Evolutionary conservation across 345 rosid species (phyloP).

Genomic region (Dipteronia dyeriana): DNA sequence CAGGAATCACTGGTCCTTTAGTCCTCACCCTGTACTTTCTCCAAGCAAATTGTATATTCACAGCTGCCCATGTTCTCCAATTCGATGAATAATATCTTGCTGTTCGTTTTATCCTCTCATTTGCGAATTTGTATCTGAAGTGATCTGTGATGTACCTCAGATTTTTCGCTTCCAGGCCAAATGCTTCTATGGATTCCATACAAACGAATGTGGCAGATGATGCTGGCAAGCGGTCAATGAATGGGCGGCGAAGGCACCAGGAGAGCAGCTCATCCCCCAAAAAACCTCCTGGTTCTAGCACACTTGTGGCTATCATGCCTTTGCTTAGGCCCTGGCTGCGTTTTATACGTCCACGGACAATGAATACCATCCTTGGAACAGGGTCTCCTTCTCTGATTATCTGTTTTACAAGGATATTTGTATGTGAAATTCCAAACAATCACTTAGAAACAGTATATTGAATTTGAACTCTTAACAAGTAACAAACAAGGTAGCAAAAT

Average conservation of each 20-base stretch:
- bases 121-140: too few species aligned
- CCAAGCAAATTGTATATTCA: too few species aligned
- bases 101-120: too few species aligned
- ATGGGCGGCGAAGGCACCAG: constrained; percentile 65
- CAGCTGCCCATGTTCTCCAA: too few species aligned
- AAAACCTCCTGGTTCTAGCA: constrained; percentile 57
- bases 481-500: too few species aligned
- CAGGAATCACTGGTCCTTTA: constrained; percentile 31
- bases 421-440: not conserved
- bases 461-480: too few species aligned
- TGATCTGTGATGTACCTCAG: too few species aligned
- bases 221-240: constrained; percentile 49
- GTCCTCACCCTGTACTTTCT: constrained; percentile 43
- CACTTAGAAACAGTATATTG: too few species aligned
- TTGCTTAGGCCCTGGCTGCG: constrained; percentile 54
- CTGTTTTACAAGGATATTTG: constrained; percentile 22
- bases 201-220: constrained; percentile 60
- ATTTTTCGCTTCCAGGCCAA: constrained; percentile 44
- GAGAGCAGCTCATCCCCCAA: constrained; percentile 65
- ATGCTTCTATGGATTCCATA: constrained; percentile 49
- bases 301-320: constrained; percentile 46
- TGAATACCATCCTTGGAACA: constrained; percentile 54
- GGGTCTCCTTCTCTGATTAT: constrained; percentile 70
- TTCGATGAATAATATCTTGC: too few species aligned
- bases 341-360: constrained; percentile 43